Percentiles rank a stretch among this genome's conserved stretches.
Conservation (phyloP, 148 eudicot genomes). For the Rhododendron molle region DNA sequence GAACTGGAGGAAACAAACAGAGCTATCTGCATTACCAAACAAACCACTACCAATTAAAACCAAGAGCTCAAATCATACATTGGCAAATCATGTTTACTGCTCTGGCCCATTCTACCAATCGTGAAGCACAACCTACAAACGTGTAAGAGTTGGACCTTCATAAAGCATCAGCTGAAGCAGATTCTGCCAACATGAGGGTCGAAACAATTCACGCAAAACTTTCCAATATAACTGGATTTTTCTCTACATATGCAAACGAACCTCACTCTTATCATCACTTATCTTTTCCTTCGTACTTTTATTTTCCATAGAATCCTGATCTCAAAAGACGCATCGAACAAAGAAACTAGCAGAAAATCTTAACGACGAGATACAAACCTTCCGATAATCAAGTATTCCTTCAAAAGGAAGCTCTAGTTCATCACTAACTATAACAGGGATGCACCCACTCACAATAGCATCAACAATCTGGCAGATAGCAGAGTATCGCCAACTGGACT, state of each 20-base stretch:
- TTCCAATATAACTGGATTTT: neutral
- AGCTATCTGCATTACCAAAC: slow-evolving; percentile 58
- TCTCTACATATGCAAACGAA: neutral
- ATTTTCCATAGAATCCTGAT: neutral
- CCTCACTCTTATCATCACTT: neutral
- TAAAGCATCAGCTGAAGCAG: neutral
- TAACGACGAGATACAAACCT: slow-evolving; percentile 42
- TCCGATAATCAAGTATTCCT: slow-evolving; percentile 91
- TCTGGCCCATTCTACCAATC: neutral
- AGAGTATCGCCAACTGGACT: slow-evolving; percentile 98
- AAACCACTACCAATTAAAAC: neutral
- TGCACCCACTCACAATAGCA: slow-evolving; percentile 97
- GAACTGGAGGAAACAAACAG: slow-evolving; percentile 84
- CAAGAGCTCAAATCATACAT: neutral
- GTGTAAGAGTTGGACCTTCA: neutral
- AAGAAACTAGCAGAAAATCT: neutral
- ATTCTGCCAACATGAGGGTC: slow-evolving; percentile 6
- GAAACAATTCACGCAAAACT: neutral
- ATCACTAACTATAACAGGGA: slow-evolving; percentile 93
- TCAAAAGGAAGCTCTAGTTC: slow-evolving; percentile 98
- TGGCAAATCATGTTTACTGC: neutral
- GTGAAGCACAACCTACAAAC: neutral
- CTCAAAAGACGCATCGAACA: slow-evolving; percentile 4
- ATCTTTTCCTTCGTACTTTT: neutral
- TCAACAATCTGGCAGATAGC: slow-evolving; percentile 93